Conservation (phyloP, 371 early-diverging fungal species). For the Funneliformis caledonium region DNA sequence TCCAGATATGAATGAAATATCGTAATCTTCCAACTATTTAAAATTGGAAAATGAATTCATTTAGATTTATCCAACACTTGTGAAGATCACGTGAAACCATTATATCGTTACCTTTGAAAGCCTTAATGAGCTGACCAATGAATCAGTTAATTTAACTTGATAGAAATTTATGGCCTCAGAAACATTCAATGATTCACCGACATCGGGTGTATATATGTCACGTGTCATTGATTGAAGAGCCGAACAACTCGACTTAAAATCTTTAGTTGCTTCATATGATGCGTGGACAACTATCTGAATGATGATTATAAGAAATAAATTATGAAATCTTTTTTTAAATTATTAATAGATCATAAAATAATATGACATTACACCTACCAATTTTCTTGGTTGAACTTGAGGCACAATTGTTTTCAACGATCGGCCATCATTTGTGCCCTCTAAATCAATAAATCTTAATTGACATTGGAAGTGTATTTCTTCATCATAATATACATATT, state of each 20-base stretch:
- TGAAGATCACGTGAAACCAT: slow-evolving; percentile 34
- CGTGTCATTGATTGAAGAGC: slow-evolving; percentile 69
- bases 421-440: slow-evolving; percentile 88
- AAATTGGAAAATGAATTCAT: background rate
- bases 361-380: slow-evolving; percentile 57
- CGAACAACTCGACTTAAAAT: slow-evolving; percentile 63
- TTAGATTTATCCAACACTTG: background rate
- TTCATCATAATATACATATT: slow-evolving; percentile 66
- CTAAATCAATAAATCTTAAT: slow-evolving; percentile 85
- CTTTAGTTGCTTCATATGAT: slow-evolving; percentile 65
- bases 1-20: slow-evolving; percentile 76
- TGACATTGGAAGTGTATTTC: slow-evolving; percentile 70
- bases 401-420: slow-evolving; percentile 87
- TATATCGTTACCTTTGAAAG: slow-evolving; percentile 65
- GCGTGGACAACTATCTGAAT: slow-evolving; percentile 85
- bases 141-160: slow-evolving; percentile 79
- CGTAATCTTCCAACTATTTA: slow-evolving; percentile 71
- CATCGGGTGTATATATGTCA: slow-evolving; percentile 80
- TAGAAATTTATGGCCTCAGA: slow-evolving; percentile 87
- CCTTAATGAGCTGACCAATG: slow-evolving; percentile 78
- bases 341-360: background rate
- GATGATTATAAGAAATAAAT: background rate
- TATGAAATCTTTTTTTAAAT: background rate
- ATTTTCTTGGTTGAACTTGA: slow-evolving; percentile 81
- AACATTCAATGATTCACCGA: slow-evolving; percentile 85